Conservation (phyloP, 345 rosid species). For the Arabidopsis suecica region DNA sequence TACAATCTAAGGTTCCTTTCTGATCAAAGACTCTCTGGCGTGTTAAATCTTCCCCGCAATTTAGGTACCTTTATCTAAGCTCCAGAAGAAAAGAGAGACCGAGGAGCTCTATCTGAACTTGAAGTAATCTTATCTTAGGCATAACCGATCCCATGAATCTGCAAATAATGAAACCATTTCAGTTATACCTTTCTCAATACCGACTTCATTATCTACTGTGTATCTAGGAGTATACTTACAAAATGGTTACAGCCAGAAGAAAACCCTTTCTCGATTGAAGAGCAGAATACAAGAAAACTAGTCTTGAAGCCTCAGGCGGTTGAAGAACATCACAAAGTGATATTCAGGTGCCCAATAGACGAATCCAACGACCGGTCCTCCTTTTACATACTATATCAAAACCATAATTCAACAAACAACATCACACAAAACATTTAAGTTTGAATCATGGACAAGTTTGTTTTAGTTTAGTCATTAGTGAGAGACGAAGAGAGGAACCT, state of each 20-base stretch:
- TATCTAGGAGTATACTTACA: slow-evolving; percentile 20
- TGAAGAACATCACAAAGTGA: slow-evolving; percentile 92
- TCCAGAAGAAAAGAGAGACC: slow-evolving; percentile 4
- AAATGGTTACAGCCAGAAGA: slow-evolving; percentile 4
- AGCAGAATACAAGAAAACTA: slow-evolving; percentile 43
- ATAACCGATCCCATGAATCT: slow-evolving; percentile 3
- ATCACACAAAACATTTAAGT: slow-evolving; percentile 9
- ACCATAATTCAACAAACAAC: slow-evolving; percentile 6
- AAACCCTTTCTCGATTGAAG: slow-evolving; percentile 43
- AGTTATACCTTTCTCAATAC: neutral
- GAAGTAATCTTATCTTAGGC: slow-evolving; percentile 27
- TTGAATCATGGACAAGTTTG: slow-evolving; percentile 10
- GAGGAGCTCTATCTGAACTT: slow-evolving; percentile 10
- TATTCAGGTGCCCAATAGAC: slow-evolving; percentile 96
- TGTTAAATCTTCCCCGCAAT: slow-evolving; percentile 13
- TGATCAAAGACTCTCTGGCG: slow-evolving; percentile 21
- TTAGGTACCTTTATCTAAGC: slow-evolving; percentile 20
- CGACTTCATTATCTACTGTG: neutral
- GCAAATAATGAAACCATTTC: slow-evolving; percentile 6
- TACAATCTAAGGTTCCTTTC: slow-evolving; percentile 32
- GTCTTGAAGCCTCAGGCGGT: slow-evolving; percentile 77
- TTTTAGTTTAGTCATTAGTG: slow-evolving; percentile 17
- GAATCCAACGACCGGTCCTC: slow-evolving; percentile 96
- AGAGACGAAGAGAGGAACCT: slow-evolving; percentile 56
- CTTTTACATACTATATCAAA: slow-evolving; percentile 74